These are phyloP conservation scores for Starmerella floris DNA, from an alignment of 805 yeast genomes.

Conservation along the genomic window DNA sequence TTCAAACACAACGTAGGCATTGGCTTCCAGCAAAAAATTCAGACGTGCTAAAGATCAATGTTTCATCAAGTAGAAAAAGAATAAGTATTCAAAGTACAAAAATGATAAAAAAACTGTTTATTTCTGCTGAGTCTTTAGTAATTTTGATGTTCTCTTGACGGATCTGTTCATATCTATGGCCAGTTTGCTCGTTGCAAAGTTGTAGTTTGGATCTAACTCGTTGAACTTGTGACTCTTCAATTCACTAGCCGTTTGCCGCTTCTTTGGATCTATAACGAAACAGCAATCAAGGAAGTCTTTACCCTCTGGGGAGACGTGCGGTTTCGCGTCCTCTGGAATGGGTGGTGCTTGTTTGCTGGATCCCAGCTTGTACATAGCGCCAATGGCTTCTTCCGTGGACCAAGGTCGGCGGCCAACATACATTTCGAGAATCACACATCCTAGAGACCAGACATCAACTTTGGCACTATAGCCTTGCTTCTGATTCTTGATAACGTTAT, in stretches of 20 bases:
- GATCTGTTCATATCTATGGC: constrained; percentile 15
- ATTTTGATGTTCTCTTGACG: constrained; percentile 10
- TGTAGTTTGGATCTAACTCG: constrained; percentile 10
- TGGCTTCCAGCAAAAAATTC: too few species aligned
- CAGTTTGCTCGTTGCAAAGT: constrained; percentile 17
- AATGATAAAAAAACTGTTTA: too few species aligned
- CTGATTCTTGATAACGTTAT: constrained; percentile 56
- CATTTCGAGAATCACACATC: constrained; percentile 95
- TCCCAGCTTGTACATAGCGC: constrained; percentile 83
- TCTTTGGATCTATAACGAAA: constrained; percentile 63
- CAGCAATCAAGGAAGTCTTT: constrained; percentile 61
- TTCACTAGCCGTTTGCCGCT: constrained; percentile 66
- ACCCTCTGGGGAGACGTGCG: constrained; percentile 50
- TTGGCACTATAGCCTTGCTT: constrained; percentile 94
- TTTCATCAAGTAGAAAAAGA: too few species aligned
- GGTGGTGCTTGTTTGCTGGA: constrained; percentile 87
- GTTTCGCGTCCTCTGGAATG: constrained; percentile 74
- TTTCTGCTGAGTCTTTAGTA: neutral
- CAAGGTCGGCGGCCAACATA: constrained; percentile 95
- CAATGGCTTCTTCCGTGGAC: constrained; percentile 89
- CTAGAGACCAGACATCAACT: constrained; percentile 95
- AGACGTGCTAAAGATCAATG: too few species aligned
- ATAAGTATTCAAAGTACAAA: too few species aligned
- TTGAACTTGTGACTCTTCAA: constrained; percentile 18
- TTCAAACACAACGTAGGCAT: neutral